Conservation (phyloP, 441 rosid species). For the Adansonia rubrostipa region DNA sequence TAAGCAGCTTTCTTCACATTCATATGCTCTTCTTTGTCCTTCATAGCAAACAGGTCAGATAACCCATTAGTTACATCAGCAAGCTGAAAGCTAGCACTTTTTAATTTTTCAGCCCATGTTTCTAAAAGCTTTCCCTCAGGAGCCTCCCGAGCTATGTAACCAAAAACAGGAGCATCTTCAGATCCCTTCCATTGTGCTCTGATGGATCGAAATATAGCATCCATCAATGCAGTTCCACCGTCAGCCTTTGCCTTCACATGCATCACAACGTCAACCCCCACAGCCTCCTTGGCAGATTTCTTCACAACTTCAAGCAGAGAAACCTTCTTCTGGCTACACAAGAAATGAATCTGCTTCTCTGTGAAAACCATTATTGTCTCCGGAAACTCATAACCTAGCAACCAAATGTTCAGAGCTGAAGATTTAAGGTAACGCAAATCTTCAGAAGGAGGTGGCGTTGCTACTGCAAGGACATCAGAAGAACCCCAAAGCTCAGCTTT, state of each 20-base stretch:
- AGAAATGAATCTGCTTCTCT: constrained; percentile 63
- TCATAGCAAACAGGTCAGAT: constrained; percentile 61
- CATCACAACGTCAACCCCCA: constrained; percentile 54
- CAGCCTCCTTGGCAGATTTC: constrained; percentile 53
- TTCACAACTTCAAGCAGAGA: constrained; percentile 57
- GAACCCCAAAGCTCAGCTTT: constrained; percentile 56
- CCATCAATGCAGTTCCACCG: constrained; percentile 55
- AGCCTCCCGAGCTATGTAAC: constrained; percentile 58
- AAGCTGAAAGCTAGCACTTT: constrained; percentile 46
- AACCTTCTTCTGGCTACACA: constrained; percentile 66
- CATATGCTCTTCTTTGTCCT: constrained; percentile 56
- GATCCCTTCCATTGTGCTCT: constrained; percentile 36
- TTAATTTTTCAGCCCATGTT: constrained; percentile 57
- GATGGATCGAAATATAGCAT: constrained; percentile 52
- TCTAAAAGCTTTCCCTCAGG: constrained; percentile 73
- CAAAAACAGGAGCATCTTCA: constrained; percentile 46
- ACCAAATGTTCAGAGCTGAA: constrained; percentile 72
- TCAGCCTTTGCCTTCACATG: constrained; percentile 60
- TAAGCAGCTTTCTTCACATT: constrained; percentile 67
- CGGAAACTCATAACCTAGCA: constrained; percentile 76
- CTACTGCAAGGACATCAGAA: constrained; percentile 56
- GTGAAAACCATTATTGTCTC: constrained; percentile 74
- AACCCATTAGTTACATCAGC: constrained; percentile 57
- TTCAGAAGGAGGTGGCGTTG: constrained; percentile 65
- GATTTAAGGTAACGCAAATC: constrained; percentile 70